These are phyloP conservation scores for Austroboletus novae-zelandiae DNA, from an alignment of 1,284 basidiomycete species.

Conservation along the genomic window DNA sequence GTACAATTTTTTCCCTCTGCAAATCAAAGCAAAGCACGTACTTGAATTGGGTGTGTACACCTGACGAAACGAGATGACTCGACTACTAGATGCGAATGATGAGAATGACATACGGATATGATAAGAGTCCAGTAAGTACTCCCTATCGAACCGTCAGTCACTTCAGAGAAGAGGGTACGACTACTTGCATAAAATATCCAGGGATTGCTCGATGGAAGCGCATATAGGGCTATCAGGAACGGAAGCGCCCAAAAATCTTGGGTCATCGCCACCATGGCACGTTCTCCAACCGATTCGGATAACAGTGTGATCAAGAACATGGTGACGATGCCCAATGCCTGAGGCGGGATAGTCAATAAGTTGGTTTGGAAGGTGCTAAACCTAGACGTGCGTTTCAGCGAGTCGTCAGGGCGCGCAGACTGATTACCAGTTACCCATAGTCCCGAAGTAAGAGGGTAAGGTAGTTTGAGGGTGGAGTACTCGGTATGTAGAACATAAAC, in stretches of 20 bases:
- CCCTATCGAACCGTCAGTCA: slow-evolving; percentile 14
- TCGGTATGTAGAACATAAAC: slow-evolving; percentile 47
- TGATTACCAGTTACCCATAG: slow-evolving; percentile 40
- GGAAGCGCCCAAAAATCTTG: slow-evolving; percentile 50
- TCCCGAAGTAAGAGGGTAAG: slow-evolving; percentile 51
- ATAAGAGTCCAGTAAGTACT: slow-evolving; percentile 7
- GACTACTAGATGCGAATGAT: too few species aligned
- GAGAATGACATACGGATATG: slow-evolving; percentile 27
- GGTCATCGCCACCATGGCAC: slow-evolving; percentile 44
- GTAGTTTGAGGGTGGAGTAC: slow-evolving; percentile 38
- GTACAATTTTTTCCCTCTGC: too few species aligned
- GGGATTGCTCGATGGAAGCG: slow-evolving; percentile 42
- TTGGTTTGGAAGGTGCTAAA: slow-evolving; percentile 62
- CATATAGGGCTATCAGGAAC: slow-evolving; percentile 49
- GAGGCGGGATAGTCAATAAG: slow-evolving; percentile 56
- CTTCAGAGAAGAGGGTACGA: too few species aligned
- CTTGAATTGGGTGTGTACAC: slow-evolving; percentile 41
- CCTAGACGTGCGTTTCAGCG: slow-evolving; percentile 23
- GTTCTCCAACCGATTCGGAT: slow-evolving; percentile 47
- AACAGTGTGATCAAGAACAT: slow-evolving; percentile 44
- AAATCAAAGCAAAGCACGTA: neutral
- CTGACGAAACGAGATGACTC: neutral
- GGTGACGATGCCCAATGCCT: slow-evolving; percentile 40
- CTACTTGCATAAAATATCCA: slow-evolving; percentile 46
- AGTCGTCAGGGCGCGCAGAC: neutral